Evolutionary conservation across 768 basidiomycete genomes (phyloP), one percentile per base, ranked within the genome.

Genomic region (Clitopilus passeckerianus): DNA sequence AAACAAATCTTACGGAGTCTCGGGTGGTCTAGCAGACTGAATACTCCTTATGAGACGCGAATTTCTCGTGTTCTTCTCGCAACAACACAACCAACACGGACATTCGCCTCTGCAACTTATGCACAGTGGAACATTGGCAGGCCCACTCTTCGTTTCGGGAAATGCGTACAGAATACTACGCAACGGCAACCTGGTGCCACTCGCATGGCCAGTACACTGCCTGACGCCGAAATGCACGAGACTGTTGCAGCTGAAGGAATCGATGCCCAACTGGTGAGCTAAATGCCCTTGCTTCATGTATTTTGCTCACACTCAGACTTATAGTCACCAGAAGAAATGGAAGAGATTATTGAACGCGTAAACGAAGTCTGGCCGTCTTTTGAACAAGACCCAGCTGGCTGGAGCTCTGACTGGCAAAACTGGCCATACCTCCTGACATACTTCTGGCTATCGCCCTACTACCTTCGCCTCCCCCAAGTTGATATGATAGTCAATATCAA

Each of bases 391-490:
- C 73, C 73, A 0, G 8, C 59, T 2, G 68, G 68, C 18, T 75
- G 73, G 74, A 70, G 70, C 57, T 62, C 68, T 20, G 62, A 64
- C 41, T 75, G 72, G 72, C 56, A 64, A 7, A 24, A 56, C 12
- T 74, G 71, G 70, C 53, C 65, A 4, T 65, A 66, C 61, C 67
- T 76, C 22, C 58, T 71, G 27, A 70, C 72, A 6, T 63, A 72
- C 59, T 76, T 70, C 65, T 74, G 72, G 61, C 63, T 64, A 56
- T 70, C 68, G 1, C 70, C 73, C 2, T 71, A 74, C 64, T 75
- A 70, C 57, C 71, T 76, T 44, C 71, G 65, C 65, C 65, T 75
- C 44, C 73, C 73, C 3, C 72, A 72, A 62, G 71, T 75, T 53
- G 70, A 74, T 55, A 70, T 72, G 69, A 59, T 71, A n/a, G 64